Evolutionary conservation across 2,329 filamentous ascomycete species (phyloP), one percentile per base, ranked within the genome.

Genomic region (Colletotrichum sublineola): DNA sequence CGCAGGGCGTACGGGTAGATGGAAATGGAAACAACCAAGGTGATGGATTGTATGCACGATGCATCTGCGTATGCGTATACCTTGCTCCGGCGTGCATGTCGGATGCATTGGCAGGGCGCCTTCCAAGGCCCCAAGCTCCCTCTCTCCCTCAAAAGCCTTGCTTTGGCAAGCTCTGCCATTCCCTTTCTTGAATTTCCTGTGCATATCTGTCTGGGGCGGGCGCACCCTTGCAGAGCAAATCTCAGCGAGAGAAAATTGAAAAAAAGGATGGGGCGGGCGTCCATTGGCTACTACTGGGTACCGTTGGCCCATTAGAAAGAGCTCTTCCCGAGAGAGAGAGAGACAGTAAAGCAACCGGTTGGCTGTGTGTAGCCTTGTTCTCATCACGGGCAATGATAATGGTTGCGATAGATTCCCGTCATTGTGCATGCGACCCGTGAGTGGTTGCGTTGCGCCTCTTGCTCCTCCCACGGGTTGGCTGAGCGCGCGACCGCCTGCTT

Each of bases 341-440:
- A 33, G 15, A 36, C 15, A 7, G 15, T 7, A 33, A 5, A 14
- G 9, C 2, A 40, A 40, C 11, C 2, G 38, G 36, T 36, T 40
- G 38, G 2, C 11, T 40, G 38, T 40, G 38, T 40, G 3, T 14
- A 12, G 15, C 40, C 40, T 42, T 18, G 15, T 36, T 36, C 18
- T 56, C 53, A 8, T 33, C 15, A 14, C 29, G 38, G 14, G 14
- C 4, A 11, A 2, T 6, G 18, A 42, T 38, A 38, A 57, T 48
- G 20, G 62, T 38, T 65, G 24, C 42, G 6, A 64, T 2, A 65
- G 36, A 53, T 29, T 65, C 33, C 67, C 67, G 60, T 69, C 67
- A 64, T 69, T 58, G 44, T 46, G 33, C 44, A 48, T 63, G 40
- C 20, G n/a, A 36, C 31, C 29, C 24, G 44, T 52, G 55, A 55